Percentiles rank a stretch among this genome's conserved stretches.
phyloP scores from a whole-genome alignment of 164 flowering plant genomes.

The Protea cynaroides region DNA sequence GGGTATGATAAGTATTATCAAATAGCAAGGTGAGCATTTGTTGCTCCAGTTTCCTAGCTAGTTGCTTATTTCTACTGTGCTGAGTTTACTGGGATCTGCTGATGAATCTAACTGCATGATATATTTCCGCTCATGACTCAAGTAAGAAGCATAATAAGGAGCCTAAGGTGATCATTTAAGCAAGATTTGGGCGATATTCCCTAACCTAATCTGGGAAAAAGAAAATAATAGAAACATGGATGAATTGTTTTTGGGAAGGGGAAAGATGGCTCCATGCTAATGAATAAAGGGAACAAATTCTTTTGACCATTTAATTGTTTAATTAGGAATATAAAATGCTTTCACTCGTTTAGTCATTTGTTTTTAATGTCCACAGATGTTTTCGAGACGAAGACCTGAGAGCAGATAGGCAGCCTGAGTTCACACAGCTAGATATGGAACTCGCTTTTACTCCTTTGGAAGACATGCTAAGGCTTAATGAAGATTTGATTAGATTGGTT shows the following conservation, averaged over 20 bases:
- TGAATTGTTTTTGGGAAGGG: not conserved
- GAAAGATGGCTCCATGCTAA: not conserved
- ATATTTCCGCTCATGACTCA: not conserved
- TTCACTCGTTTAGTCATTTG: not conserved
- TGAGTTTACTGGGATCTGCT: not conserved
- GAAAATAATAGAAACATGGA: not conserved
- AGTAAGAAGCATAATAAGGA: not conserved
- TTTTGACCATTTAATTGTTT: not conserved
- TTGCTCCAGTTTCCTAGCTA: not conserved
- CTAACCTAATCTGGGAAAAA: not conserved
- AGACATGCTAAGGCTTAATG: conserved; percentile 86
- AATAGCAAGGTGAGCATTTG: conserved; percentile 66
- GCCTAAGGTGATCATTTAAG: not conserved
- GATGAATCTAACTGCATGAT: not conserved
- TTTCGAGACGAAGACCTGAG: conserved; percentile 95
- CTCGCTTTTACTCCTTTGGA: conserved; percentile 85
- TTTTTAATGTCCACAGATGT: conserved; percentile 45
- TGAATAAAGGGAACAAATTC: not conserved
- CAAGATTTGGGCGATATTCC: not conserved
- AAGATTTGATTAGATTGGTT: conserved; percentile 88
- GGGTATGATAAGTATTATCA: conserved; percentile 91
- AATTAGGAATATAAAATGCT: conserved; percentile 5
- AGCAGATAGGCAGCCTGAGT: conserved; percentile 95
- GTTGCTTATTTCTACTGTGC: not conserved
- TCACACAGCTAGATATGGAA: conserved; percentile 97